phyloP scores from a whole-genome alignment of 257 asterid genomes.

The Prunella vulgaris region DNA sequence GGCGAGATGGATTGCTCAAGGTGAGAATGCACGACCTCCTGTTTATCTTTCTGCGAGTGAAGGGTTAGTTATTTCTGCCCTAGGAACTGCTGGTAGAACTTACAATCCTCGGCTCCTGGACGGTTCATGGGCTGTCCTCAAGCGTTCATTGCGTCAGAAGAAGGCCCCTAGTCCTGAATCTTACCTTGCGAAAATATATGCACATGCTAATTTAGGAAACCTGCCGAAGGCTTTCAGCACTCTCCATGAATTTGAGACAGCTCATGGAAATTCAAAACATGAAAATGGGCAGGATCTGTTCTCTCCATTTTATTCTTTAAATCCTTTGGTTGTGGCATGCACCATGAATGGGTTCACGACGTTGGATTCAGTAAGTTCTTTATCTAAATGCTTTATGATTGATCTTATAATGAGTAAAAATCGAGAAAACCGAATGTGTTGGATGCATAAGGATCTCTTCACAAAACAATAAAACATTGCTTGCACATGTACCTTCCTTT shows the following conservation, averaged over 20 bases:
- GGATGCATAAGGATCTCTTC: background rate
- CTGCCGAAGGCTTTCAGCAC: slow-evolving; percentile 76
- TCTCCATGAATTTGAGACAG: slow-evolving; percentile 73
- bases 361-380: slow-evolving; percentile 67
- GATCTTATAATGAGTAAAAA: slow-evolving; percentile 9
- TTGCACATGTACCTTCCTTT: background rate
- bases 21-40: slow-evolving; percentile 57
- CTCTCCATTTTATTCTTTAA: slow-evolving; percentile 69
- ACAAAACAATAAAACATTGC: background rate
- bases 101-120: slow-evolving; percentile 65
- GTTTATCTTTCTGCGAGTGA: slow-evolving; percentile 47
- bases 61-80: slow-evolving; percentile 71
- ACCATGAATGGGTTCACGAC: slow-evolving; percentile 64
- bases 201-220: slow-evolving; percentile 68
- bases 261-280: slow-evolving; percentile 41
- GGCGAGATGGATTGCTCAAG: slow-evolving; percentile 72
- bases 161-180: slow-evolving; percentile 67
- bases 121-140: slow-evolving; percentile 80
- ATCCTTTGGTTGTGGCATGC: slow-evolving; percentile 73
- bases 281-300: slow-evolving; percentile 51
- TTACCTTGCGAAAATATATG: slow-evolving; percentile 67
- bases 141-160: slow-evolving; percentile 60
- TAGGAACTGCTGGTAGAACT: slow-evolving; percentile 86
- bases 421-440: background rate
- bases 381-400: slow-evolving; percentile 3